phyloP scores from a whole-genome alignment of 1,139 yeast species.

The Diutina rugosa region DNA sequence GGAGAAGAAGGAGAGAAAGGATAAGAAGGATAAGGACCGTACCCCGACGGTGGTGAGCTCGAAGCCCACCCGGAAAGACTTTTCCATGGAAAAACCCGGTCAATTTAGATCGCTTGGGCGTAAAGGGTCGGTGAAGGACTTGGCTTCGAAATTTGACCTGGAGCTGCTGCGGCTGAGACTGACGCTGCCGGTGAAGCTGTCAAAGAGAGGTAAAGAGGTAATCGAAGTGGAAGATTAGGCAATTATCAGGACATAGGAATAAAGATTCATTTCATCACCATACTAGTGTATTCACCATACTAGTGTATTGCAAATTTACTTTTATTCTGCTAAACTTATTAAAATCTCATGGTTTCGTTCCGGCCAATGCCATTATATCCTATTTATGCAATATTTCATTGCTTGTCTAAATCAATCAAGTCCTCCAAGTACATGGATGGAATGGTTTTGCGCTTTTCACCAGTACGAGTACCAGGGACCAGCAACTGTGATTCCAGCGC shows the following conservation, averaged over 20 bases:
- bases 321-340: background rate
- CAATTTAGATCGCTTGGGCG: slow-evolving; percentile 19
- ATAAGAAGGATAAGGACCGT: background rate
- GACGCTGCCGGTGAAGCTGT: background rate
- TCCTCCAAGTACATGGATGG: slow-evolving; percentile 50
- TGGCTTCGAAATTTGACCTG: slow-evolving; percentile 18
- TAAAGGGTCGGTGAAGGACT: slow-evolving; percentile 22
- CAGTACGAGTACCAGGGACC: background rate
- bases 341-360: background rate
- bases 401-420: slow-evolving; percentile 25
- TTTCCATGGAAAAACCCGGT: slow-evolving; percentile 16
- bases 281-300: too few species aligned
- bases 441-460: slow-evolving; percentile 8
- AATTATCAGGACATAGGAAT: background rate
- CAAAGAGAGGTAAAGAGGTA: background rate
- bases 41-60: slow-evolving; percentile 14
- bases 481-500: slow-evolving; percentile 17
- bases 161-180: background rate
- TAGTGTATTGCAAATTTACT: background rate
- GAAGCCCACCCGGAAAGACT: slow-evolving; percentile 19
- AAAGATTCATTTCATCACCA: background rate
- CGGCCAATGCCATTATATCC: background rate
- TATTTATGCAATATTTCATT: background rate
- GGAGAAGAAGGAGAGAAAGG: background rate
- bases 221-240: background rate